Percentiles rank a stretch among this genome's conserved stretches.
phyloP scores from a whole-genome alignment of 805 yeast genomes.

The Priceomyces haplophilus region DNA sequence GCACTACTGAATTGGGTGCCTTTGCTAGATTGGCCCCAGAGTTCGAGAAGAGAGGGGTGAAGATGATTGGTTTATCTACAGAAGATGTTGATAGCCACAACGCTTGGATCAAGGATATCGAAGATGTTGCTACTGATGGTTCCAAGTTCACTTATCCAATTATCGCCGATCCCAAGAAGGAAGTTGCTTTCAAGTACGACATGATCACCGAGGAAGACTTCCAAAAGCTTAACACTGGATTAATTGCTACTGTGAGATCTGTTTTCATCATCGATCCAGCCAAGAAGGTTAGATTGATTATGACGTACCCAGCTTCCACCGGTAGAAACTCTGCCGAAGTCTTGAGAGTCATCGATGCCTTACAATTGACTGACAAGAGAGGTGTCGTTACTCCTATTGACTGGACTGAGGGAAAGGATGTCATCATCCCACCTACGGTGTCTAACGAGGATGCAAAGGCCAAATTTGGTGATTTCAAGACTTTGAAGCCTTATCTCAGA shows the following conservation, averaged over 20 bases:
- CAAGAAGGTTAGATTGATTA: slow-evolving; percentile 57
- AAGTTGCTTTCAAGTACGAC: slow-evolving; percentile 60
- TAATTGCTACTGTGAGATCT: slow-evolving; percentile 66
- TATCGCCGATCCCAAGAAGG: slow-evolving; percentile 61
- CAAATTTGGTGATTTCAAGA: slow-evolving; percentile 59
- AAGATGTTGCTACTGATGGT: slow-evolving; percentile 56
- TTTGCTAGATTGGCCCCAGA: slow-evolving; percentile 70
- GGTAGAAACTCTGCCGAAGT: slow-evolving; percentile 78
- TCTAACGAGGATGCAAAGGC: slow-evolving; percentile 57
- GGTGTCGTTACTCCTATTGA: slow-evolving; percentile 68
- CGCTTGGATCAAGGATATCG: slow-evolving; percentile 70
- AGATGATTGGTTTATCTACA: slow-evolving; percentile 66
- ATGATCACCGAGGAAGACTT: slow-evolving; percentile 70
- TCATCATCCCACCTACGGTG: slow-evolving; percentile 66
- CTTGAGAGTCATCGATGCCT: slow-evolving; percentile 65
- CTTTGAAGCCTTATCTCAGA: slow-evolving; percentile 62
- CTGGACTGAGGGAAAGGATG: slow-evolving; percentile 74
- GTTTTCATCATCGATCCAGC: slow-evolving; percentile 69
- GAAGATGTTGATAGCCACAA: slow-evolving; percentile 60
- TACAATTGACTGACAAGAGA: slow-evolving; percentile 60
- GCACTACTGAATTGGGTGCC: slow-evolving; percentile 77
- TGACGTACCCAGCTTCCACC: slow-evolving; percentile 70
- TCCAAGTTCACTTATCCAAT: slow-evolving; percentile 59
- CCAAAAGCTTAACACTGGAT: slow-evolving; percentile 56
- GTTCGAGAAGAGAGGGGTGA: slow-evolving; percentile 60